Percentiles rank a stretch among this genome's conserved stretches.
Conservation (phyloP, 805 yeast species). For the Lachancea mirantina region DNA sequence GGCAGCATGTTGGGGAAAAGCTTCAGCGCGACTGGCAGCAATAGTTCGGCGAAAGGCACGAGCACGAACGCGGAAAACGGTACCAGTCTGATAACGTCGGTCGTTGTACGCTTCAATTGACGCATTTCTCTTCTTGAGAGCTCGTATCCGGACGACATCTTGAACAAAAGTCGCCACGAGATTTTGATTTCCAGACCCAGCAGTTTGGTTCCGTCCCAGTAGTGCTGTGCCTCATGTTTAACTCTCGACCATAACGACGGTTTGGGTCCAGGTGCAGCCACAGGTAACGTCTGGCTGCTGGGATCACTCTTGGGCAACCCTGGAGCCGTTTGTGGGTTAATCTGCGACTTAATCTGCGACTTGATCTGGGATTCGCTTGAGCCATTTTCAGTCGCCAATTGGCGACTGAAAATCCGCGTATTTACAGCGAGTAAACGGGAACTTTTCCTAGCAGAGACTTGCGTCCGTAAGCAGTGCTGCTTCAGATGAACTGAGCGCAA, state of each 20-base stretch:
- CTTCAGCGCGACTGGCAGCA: slow-evolving; percentile 82
- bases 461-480: too few relatives aligned
- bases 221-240: slow-evolving; percentile 84
- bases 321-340: neutral
- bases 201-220: slow-evolving; percentile 93
- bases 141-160: slow-evolving; percentile 84
- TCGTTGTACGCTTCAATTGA: slow-evolving; percentile 80
- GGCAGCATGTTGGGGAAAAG: slow-evolving; percentile 93
- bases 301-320: slow-evolving; percentile 1
- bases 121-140: slow-evolving; percentile 82
- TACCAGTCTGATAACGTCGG: slow-evolving; percentile 78
- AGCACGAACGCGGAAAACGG: slow-evolving; percentile 88
- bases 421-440: too few relatives aligned
- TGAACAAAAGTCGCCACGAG: slow-evolving; percentile 70
- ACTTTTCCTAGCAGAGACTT: too few relatives aligned
- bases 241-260: slow-evolving; percentile 70
- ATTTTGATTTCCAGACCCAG: slow-evolving; percentile 85
- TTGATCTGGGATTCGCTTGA: too few relatives aligned
- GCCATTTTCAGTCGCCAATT: too few relatives aligned
- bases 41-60: slow-evolving; percentile 89
- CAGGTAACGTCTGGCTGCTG: too few relatives aligned
- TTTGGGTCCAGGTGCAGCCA: too few relatives aligned
- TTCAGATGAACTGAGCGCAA: too few relatives aligned
- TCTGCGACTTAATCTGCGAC: neutral
- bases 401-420: too few relatives aligned